These are phyloP conservation scores for Geoglossum glabrum DNA, from an alignment of 495 filamentous ascomycete genomes.

Conservation along the genomic window DNA sequence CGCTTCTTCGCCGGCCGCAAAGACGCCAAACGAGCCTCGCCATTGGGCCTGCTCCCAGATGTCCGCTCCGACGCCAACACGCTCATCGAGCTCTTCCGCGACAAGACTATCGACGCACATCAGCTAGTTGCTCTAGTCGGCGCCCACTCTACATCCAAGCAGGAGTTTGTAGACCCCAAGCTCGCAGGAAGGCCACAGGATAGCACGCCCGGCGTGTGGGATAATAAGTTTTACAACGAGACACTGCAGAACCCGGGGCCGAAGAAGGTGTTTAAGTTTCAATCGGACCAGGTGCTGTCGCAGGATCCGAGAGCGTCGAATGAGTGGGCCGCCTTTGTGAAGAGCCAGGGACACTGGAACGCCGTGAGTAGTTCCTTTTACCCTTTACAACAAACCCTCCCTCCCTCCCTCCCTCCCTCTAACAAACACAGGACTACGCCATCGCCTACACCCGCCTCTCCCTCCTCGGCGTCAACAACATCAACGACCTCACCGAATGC, in stretches of 20 bases:
- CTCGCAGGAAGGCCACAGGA: conserved; percentile 22
- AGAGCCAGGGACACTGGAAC: conserved; percentile 19
- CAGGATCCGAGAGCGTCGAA: conserved; percentile 16
- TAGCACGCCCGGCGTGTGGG: conserved; percentile 23
- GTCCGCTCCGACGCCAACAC: conserved; percentile 14
- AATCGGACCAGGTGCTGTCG: conserved; percentile 22
- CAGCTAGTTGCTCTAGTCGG: conserved; percentile 29
- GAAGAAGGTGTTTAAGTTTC: conserved; percentile 24
- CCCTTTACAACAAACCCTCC: no score
- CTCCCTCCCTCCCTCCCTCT: neutral
- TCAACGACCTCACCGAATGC: conserved; percentile 24
- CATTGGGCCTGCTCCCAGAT: conserved; percentile 18
- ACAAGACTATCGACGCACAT: conserved; percentile 27
- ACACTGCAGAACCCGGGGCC: conserved; percentile 17
- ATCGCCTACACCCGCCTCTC: conserved; percentile 21
- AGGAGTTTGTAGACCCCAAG: conserved; percentile 23
- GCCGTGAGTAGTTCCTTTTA: conserved; percentile 13
- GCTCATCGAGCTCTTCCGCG: conserved; percentile 23
- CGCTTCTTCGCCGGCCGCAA: conserved; percentile 21
- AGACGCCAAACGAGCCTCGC: conserved; percentile 15
- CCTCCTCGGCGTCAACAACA: conserved; percentile 24
- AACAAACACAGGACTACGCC: conserved; percentile 19
- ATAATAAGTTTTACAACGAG: conserved; percentile 25
- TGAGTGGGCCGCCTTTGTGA: conserved; percentile 18
- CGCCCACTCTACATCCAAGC: conserved; percentile 26